A percentile compares a stretch with the other conserved stretches of the same genome.
These are phyloP conservation scores for Phycomyces blakesleeanus DNA, from an alignment of 192 early-diverging fungal genomes.

Conservation along the genomic window DNA sequence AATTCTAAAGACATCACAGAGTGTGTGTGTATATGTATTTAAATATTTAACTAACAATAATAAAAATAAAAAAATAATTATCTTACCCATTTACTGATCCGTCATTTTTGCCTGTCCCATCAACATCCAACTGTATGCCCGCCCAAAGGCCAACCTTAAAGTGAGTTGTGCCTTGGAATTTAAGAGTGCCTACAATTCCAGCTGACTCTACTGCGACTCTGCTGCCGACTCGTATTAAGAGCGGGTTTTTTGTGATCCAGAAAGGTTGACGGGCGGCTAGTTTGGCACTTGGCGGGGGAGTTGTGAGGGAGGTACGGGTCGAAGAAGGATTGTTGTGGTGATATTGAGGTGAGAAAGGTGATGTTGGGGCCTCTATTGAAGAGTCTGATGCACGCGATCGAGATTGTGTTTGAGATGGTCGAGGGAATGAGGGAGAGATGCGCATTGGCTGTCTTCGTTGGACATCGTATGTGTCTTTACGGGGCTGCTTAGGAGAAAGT, in stretches of 20 bases:
- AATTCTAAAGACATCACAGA: background rate
- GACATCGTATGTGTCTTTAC: too few relatives aligned
- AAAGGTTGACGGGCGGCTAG: background rate
- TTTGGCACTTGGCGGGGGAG: background rate
- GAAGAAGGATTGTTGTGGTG: too few relatives aligned
- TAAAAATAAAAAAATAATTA: background rate
- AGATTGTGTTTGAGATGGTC: too few relatives aligned
- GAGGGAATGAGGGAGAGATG: background rate
- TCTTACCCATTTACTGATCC: constrained; percentile 61
- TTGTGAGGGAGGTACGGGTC: background rate
- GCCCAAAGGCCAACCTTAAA: constrained; percentile 74
- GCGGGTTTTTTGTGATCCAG: background rate
- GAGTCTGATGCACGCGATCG: too few relatives aligned
- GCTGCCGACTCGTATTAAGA: constrained; percentile 38
- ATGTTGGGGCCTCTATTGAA: too few relatives aligned
- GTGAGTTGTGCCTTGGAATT: constrained; percentile 62
- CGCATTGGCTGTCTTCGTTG: too few relatives aligned
- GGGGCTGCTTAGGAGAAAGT: background rate
- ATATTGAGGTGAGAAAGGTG: too few relatives aligned
- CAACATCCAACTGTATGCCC: constrained; percentile 66
- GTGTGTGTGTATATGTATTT: background rate
- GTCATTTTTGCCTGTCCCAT: constrained; percentile 69
- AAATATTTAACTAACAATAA: too few relatives aligned
- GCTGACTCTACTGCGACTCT: constrained; percentile 59
- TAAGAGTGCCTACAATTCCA: constrained; percentile 57